Evolutionary conservation across 2,329 filamentous ascomycete genomes (phyloP).

Genomic region (Metarhizium rileyi): DNA sequence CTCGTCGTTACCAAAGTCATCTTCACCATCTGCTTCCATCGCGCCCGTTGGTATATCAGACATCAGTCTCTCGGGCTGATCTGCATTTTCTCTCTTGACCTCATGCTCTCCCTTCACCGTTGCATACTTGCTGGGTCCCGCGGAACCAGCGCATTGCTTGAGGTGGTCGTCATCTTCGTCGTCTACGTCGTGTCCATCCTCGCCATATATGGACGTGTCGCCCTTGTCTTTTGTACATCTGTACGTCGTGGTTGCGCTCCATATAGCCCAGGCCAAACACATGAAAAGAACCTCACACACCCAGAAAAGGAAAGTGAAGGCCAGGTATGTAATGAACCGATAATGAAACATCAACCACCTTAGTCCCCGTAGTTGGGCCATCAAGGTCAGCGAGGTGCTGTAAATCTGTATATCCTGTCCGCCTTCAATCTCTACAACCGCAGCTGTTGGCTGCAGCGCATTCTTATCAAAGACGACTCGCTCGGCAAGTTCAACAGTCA

Average conservation of each 20-base stretch:
- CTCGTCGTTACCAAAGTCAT: constrained; percentile 28
- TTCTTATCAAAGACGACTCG: constrained; percentile 48
- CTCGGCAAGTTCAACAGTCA: constrained; percentile 67
- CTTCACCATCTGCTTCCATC: constrained; percentile 39
- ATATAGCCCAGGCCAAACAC: constrained; percentile 54
- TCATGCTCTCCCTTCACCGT: constrained; percentile 30
- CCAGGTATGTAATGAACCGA: constrained; percentile 56
- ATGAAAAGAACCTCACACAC: constrained; percentile 59
- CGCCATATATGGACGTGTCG: constrained; percentile 6
- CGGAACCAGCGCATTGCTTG: constrained; percentile 34
- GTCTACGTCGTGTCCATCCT: constrained; percentile 15
- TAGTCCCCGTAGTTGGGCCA: constrained; percentile 66
- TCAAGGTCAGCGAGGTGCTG: constrained; percentile 54
- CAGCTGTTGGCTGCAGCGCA: constrained; percentile 31
- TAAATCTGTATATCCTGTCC: constrained; percentile 69
- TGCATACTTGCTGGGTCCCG: constrained; percentile 30
- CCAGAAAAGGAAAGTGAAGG: constrained; percentile 70
- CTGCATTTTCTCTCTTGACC: constrained; percentile 25
- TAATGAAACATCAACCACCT: constrained; percentile 83
- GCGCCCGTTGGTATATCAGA: constrained; percentile 25
- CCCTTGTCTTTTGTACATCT: constrained; percentile 6
- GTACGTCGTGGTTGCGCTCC: constrained; percentile 22
- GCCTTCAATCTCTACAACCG: constrained; percentile 58
- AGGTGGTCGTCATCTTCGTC: constrained; percentile 22
- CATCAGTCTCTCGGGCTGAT: constrained; percentile 16